phyloP scores from a whole-genome alignment of 768 basidiomycete genomes.

The Tulasnella sp. region DNA sequence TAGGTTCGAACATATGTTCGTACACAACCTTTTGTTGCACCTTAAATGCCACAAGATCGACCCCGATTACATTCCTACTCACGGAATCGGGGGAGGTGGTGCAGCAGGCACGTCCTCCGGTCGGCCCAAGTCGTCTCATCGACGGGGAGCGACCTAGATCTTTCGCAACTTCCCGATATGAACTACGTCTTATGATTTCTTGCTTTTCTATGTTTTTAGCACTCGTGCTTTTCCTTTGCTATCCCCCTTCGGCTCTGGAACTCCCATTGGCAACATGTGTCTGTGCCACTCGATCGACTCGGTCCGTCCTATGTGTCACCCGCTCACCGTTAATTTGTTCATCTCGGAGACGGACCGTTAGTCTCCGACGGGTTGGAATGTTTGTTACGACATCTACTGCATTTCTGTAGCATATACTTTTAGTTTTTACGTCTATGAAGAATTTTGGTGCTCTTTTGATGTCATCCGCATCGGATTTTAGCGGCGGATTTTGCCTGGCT shows the following conservation, averaged over 20 bases:
- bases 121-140: constrained; percentile 7
- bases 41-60: constrained; percentile 70
- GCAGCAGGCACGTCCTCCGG: background rate
- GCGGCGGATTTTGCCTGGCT: background rate
- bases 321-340: background rate
- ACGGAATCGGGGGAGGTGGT: constrained; percentile 53
- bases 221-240: background rate
- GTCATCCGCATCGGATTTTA: background rate
- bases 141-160: background rate
- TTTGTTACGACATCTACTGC: background rate
- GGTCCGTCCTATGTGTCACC: background rate
- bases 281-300: background rate
- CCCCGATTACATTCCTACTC: constrained; percentile 59
- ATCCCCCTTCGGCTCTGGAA: background rate
- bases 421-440: background rate
- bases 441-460: background rate
- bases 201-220: background rate
- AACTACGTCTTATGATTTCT: background rate
- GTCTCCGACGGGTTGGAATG: background rate
- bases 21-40: constrained; percentile 71
- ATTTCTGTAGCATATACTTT: background rate
- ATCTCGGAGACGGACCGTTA: background rate
- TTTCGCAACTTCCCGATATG: background rate
- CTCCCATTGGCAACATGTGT: background rate
- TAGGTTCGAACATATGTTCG: constrained; percentile 82